These are phyloP conservation scores for Dendrocalamus latiflorus DNA, from an alignment of 202 grass and related monocot species.

Conservation along the genomic window DNA sequence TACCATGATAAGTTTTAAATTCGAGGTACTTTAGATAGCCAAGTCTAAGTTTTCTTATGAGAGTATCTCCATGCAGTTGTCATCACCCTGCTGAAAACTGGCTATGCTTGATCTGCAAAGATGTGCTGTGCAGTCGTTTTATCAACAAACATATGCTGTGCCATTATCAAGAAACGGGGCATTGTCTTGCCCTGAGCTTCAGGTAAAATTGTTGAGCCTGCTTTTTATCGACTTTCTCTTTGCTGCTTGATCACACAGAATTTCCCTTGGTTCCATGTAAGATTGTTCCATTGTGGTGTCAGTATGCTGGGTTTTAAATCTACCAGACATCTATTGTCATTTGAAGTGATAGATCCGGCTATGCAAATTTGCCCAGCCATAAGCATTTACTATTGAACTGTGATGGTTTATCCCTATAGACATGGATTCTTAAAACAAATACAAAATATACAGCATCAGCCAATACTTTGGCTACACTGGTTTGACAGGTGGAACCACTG, in stretches of 20 bases:
- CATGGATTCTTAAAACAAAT: not conserved
- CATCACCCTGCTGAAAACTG: constrained; percentile 72
- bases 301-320: too few species aligned
- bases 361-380: not conserved
- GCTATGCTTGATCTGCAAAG: too few species aligned
- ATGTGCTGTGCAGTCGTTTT: too few species aligned
- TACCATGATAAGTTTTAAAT: not conserved
- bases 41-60: constrained; percentile 16
- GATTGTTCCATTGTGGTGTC: too few species aligned
- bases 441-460: not conserved
- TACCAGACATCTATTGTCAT: too few species aligned
- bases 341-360: not conserved
- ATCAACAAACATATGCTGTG: too few species aligned
- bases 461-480: not conserved
- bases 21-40: not conserved
- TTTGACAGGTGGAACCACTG: not conserved
- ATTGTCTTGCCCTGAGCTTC: too few species aligned
- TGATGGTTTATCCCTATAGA: not conserved
- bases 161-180: too few species aligned
- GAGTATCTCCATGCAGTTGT: constrained; percentile 50
- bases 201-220: too few species aligned
- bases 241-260: too few species aligned
- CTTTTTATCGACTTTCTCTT: too few species aligned
- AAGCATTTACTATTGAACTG: not conserved
- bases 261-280: too few species aligned